Evolutionary conservation across 176 grass and related monocot genomes (phyloP), one percentile per base, ranked within the genome.

Genomic region (Saccharum spontaneum): DNA sequence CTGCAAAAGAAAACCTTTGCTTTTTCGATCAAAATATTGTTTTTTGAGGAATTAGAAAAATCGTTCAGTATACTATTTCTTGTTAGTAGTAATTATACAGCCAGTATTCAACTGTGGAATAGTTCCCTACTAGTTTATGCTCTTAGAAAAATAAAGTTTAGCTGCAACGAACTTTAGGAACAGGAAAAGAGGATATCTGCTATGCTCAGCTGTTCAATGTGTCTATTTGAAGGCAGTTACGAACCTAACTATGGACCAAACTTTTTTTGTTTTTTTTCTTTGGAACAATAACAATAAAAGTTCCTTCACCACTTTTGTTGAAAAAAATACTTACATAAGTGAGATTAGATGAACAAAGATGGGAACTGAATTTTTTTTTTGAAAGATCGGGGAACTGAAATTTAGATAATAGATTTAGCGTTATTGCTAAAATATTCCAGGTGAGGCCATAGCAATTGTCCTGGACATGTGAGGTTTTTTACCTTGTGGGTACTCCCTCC

Each of bases 131-230:
- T 67, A 67, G 57, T 67, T 77, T 15, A 44, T 40, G 36, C 14
- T 68, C 22, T 69, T 52, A 17, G 28, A 37, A 45, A 55, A 34
- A 70, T 30, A 66, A 80, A 37, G 6, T 73, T 15, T 73, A 30
- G 41, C 22, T 73, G 40, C 37, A 40, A 4, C 26, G 20, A 26
- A 80, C 30, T 64, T 20, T 18, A 73, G 59, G 44, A 67, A 67
- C 11, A 43, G 33, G 10, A 14, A 54, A 50, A 45, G 44, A 67
- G 18, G 16, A 46, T 23, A 2, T 54, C 10, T 66, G 22, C 50
- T 54, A 40, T 86, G 40, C 69, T 72, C 24, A 45, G 44, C 69
- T 83, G 40, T 73, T 83, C 28, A 79, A 31, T 15, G 6, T 49
- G 24, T 12, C 8, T 43, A 8, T 49, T 38, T 20, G 13, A 65